Base-by-base conservation (phyloP, 495 filamentous ascomycete genomes). In the Aspergillus nidulans region DNA sequence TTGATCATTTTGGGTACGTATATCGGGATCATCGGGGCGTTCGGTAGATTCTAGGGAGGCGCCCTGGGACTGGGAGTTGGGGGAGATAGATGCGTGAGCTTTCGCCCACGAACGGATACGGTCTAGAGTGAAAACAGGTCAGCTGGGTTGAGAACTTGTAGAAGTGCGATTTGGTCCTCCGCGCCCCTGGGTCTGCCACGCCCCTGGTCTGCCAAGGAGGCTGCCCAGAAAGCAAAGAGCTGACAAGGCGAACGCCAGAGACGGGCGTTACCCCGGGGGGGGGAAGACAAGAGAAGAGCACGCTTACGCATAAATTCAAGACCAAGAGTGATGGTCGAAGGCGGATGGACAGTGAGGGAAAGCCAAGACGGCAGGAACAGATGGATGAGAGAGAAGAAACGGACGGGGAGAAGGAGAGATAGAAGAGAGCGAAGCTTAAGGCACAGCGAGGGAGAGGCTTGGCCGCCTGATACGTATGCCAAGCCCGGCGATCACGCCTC, bases 51-150 rank as follows among this genome's bases (percentile, higher is more conserved):
- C 49, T 40, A 49, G 52, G 15, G 45, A 53, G 56, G 41, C 9
- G 30, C 4, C 39, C 48, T 58, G 46, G n/a, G 55, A 2, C 24
- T 56, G 43, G 20, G 57, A 40, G 49, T 16, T 58, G 41, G 48
- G 10, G 16, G 26, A 56, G 59, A 60, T 64, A 24, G 67, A 70
- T 16, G 72, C 71, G 72, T 76, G 72, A 76, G 72, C 72, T 76
- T 74, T 76, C 72, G 72, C 72, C 72, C 72, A 76, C 72, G 72
- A 73, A 56, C 68, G 63, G 72, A 74, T 73, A 52, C 68, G 71
- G 72, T 76, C 72, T 76, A 23, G 3, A 41, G 15, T 10, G n/a
- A 24, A 39, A 23, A 53, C 45, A 34, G 9, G 57, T 62, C 42
- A 62, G 68, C 60, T 12, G 10, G n/a, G 30, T 12, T 34, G 30